Evolutionary conservation across 208 protist species (phyloP), one percentile per base, ranked within the genome.

Genomic region (Willaertia magna): DNA sequence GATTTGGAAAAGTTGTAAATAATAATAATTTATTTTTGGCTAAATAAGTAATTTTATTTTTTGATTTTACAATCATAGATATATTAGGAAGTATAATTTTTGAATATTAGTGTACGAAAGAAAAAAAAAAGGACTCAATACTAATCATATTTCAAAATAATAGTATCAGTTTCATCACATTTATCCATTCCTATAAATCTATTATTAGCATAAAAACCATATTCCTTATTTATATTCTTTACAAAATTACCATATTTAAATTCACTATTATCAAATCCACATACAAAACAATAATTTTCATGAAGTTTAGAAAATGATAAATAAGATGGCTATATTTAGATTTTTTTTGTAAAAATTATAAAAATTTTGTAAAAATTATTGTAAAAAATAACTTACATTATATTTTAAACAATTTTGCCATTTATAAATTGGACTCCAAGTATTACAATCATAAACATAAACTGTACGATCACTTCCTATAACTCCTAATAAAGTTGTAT

Each of bases 191-290:
- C 74, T 22, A 78, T 46, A 26, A 26, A 78, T 78, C 74, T 40
- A 78, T 42, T 16, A 44, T 78, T 39, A n/a, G 40, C 74, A 40
- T 46, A 47, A 0, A 78, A 4, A 26, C 74, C 74, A 67, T 67
- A 26, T 34, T 26, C 55, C 34, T 26, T 67, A 34, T 26, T 26
- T 11, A 34, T 18, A 34, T 26, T 18, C 44, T 78, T 26, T 2
- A 78, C 74, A 26, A 78, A 78, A 78, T 78, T 78, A 78, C 74
- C 74, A 47, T 16, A 40, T 46, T 78, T 78, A 39, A 78, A 46
- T 78, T 78, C 74, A 78, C 42, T 78, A 78, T 78, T 78, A 46
- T 78, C 74, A 46, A 78, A 78, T 46, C 74, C 74, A 47, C 34
- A 26, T 4, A 46, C 74, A 26, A 44, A 78, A 44, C 74, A 78